A percentile compares a stretch with the other conserved stretches of the same genome.
phyloP scores from a whole-genome alignment of 1,284 basidiomycete species.

The Ceratobasidium sp. region DNA sequence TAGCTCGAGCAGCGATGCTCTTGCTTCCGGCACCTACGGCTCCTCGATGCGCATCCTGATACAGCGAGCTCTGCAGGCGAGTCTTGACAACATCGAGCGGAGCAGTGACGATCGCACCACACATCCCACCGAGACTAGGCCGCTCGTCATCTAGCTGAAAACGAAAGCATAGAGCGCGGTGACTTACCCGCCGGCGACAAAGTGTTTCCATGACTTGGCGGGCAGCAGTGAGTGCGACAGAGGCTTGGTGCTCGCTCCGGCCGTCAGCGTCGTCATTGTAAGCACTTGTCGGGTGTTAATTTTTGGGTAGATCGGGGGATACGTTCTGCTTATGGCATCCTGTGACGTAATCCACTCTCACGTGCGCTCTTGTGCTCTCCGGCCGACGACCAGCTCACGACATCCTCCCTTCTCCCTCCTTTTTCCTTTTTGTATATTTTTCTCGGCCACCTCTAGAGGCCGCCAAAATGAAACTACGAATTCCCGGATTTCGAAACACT shows the following conservation, averaged over 20 bases:
- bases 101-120: slow-evolving; percentile 94
- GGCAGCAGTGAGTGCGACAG: slow-evolving; percentile 53
- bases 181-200: slow-evolving; percentile 84
- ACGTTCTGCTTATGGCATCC: slow-evolving; percentile 11
- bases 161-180: neutral
- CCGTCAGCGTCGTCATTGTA: neutral
- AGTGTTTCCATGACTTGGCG: slow-evolving; percentile 85
- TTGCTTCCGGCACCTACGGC: slow-evolving; percentile 10
- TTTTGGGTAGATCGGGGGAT: neutral
- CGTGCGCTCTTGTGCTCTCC: neutral
- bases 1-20: slow-evolving; percentile 42
- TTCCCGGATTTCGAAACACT: slow-evolving; percentile 26
- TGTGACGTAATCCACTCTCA: slow-evolving; percentile 24
- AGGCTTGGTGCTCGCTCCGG: neutral
- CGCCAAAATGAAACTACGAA: slow-evolving; percentile 22
- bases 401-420: neutral
- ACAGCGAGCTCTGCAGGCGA: slow-evolving; percentile 90
- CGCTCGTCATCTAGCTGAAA: neutral
- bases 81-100: slow-evolving; percentile 99
- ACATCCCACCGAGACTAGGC: slow-evolving; percentile 91
- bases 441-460: neutral
- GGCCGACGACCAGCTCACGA: neutral
- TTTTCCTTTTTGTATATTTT: neutral
- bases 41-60: slow-evolving; percentile 62
- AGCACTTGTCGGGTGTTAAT: neutral